Base-by-base conservation (phyloP, 1,284 basidiomycete genomes). In the Inonotus hispidus region DNA sequence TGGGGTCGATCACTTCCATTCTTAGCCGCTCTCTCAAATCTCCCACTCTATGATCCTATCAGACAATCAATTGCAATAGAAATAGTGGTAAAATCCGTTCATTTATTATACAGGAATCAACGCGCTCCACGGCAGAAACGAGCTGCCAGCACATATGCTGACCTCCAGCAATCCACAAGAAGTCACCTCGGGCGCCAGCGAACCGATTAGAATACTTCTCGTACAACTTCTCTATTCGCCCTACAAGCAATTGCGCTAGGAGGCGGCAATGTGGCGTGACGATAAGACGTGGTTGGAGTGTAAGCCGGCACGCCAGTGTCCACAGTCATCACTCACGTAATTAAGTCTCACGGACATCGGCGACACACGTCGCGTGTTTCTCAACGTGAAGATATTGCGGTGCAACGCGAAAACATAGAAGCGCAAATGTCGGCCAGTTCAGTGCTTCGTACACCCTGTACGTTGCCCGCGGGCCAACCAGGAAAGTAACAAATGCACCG, bases 351-450 rank as follows among this genome's bases (percentile, higher is more conserved):
- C 50, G 50, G 32, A 19, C 50, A n/a, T 52, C 50, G 50, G 50
- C 50, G 50, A 19, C 27, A 52, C 16, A 13, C 50, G 50, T 27
- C 21, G 50, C 11, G 13, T 10, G 7, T 35, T 52, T 35, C 32
- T 13, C 19, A 7, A 27, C 50, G 27, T n/a, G 50, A 32, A 52
- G 4, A n/a, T 32, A 52, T 35, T 27, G 50, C 27, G 54, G 58
- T 27, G 29, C 38, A 25, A 47, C 58, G 35, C 63, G 59, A 55
- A 61, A 61, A 39, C 45, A 56, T 16, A 45, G 21, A 65, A 62
- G 13, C 61, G 56, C 25, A 67, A 47, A 2, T 64, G 49, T 64
- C 65, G 68, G 59, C 67, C 68, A 23, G 60, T 64, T 68, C 1
- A 65, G 53, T 1, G 64, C 56, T 25, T 67, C 66, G 60, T 66